Conservation (phyloP, 179 eudicot species). For the Gypsophila paniculata region DNA sequence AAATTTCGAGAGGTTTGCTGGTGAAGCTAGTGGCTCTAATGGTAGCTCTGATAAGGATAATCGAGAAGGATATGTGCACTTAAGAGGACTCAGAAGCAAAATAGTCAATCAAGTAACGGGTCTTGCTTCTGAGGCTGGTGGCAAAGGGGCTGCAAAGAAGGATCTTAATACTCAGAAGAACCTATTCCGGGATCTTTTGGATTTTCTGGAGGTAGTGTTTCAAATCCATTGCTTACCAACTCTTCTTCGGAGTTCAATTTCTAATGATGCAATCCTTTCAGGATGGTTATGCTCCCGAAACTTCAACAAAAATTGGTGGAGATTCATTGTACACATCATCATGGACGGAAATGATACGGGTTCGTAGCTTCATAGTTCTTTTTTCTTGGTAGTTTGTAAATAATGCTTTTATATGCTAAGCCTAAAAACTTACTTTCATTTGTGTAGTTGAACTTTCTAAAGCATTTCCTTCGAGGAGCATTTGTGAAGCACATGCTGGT, state of each 20-base stretch:
- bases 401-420: conserved; percentile 2
- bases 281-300: conserved; percentile 74
- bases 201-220: conserved; percentile 67
- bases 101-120: conserved; percentile 62
- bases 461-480: conserved; percentile 86
- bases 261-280: conserved; percentile 20
- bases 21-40: conserved; percentile 36
- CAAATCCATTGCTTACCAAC: not conserved
- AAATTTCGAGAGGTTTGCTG: conserved; percentile 54
- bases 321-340: conserved; percentile 56
- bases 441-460: conserved; percentile 69
- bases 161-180: conserved; percentile 83
- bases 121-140: conserved; percentile 86
- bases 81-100: conserved; percentile 62
- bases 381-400: not conserved
- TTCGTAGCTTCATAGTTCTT: conserved; percentile 20
- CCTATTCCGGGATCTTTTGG: conserved; percentile 69
- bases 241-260: not conserved
- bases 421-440: not conserved
- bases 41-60: conserved; percentile 35
- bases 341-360: conserved; percentile 87
- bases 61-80: conserved; percentile 38
- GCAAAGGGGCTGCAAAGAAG: conserved; percentile 85
- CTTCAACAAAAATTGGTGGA: conserved; percentile 73
- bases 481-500: conserved; percentile 97